Percentiles rank a stretch among this genome's conserved stretches.
These are phyloP conservation scores for Ceratobasidium sp. DNA, from an alignment of 1,284 basidiomycete species.

Conservation along the genomic window DNA sequence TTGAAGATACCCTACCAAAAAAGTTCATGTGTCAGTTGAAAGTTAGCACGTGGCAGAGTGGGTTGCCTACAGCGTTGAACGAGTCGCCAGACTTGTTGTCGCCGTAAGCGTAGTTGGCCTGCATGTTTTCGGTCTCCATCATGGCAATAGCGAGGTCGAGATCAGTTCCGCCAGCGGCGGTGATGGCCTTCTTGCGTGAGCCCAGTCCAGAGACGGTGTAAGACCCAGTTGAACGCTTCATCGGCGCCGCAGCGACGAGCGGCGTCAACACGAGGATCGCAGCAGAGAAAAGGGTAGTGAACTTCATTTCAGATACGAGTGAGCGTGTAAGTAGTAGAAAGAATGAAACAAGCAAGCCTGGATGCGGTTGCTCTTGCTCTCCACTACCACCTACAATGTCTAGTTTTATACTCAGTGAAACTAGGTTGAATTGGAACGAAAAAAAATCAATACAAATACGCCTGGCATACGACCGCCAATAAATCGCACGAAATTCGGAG, in stretches of 20 bases:
- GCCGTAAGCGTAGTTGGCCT: background rate
- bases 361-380: background rate
- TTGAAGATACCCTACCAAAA: background rate
- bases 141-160: background rate
- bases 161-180: background rate
- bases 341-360: background rate
- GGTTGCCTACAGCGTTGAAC: background rate
- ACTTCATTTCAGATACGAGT: background rate
- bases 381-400: background rate
- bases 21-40: background rate
- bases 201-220: constrained; percentile 1
- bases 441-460: background rate
- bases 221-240: background rate
- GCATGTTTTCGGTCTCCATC: constrained; percentile 7
- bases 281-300: background rate
- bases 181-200: background rate
- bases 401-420: background rate
- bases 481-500: background rate
- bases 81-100: background rate
- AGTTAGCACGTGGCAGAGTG: background rate
- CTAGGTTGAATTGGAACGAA: too few relatives aligned
- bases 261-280: background rate
- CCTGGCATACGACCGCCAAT: background rate
- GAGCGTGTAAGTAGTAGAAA: background rate
- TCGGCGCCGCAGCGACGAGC: background rate